Conservation (phyloP, 805 yeast genomes). For the Saturnispora gosingensis region DNA sequence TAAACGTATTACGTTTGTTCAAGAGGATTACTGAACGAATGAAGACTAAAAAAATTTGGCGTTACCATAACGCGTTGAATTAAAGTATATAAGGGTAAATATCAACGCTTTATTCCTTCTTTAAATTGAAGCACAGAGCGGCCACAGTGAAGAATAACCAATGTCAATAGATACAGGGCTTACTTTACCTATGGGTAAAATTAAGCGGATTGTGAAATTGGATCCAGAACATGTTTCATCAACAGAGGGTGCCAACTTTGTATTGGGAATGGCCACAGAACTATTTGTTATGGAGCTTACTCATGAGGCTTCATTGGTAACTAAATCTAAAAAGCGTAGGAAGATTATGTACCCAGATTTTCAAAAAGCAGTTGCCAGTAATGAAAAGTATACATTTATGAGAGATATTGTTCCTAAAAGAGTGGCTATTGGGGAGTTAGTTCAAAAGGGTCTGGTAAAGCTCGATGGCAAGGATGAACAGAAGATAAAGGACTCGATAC, state of each 20-base stretch:
- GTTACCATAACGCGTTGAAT: neutral
- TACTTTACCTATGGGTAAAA: constrained; percentile 53
- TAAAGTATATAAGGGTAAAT: neutral
- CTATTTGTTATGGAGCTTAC: constrained; percentile 60
- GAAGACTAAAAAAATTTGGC: neutral
- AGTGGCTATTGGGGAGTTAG: constrained; percentile 38
- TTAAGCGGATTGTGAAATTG: constrained; percentile 62
- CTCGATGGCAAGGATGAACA: constrained; percentile 12
- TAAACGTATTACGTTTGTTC: neutral
- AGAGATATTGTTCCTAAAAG: constrained; percentile 61
- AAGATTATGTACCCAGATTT: constrained; percentile 65
- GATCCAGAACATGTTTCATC: constrained; percentile 67
- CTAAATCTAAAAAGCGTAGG: constrained; percentile 58
- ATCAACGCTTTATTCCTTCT: neutral
- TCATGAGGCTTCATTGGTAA: constrained; percentile 58
- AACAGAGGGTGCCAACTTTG: constrained; percentile 62
- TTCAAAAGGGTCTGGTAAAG: constrained; percentile 33
- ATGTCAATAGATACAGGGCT: constrained; percentile 14
- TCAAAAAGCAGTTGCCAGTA: constrained; percentile 49
- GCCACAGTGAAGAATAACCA: neutral
- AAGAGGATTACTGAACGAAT: neutral
- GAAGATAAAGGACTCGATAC: constrained; percentile 3
- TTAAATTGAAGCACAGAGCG: neutral
- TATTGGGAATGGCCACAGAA: constrained; percentile 72
- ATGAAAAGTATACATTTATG: constrained; percentile 54